Evolutionary conservation across 176 grass and related monocot species (phyloP), one percentile per base, ranked within the genome.

Genomic region (Rhynchospora tenuis): DNA sequence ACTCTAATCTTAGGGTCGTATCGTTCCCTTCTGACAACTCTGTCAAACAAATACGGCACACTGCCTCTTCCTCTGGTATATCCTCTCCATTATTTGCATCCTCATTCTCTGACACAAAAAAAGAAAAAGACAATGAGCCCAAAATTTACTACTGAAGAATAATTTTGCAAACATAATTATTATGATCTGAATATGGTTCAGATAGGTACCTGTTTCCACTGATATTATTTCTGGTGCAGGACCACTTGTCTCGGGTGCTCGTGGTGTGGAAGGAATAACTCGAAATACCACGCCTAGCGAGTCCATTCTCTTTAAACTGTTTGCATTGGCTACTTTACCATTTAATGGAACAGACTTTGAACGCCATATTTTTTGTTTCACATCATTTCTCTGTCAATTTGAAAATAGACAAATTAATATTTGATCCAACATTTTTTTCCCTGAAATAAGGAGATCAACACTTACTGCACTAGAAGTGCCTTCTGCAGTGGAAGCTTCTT

Each of bases 1-100:
- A 99, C 81, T 93, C 96, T 43, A 95, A 84, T 63, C 93, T 95
- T 31, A 99, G 77, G 1, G 83, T 82, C 17, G 79, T 88, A 61
- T 94, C 85, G 2, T 56, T 90, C 42, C 91, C 96, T 86, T 99
- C 96, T 1, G 89, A 89, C 14, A 95, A 82, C 86, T 95, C 93
- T 0, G 31, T 90, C 89, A 99, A 85, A 84, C 96, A 99, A 38
- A 99, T 99, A 83, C 93, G 89, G 84, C 96, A 99, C 73, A 95
- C 93, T 1, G 96, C 96, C 71, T 99, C 93, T 19, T 95, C 96
- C 84, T 99, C 96, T 7, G 89, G 68, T 24, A 99, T 95, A 82
- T 95, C 88, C 80, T 98, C 91, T 9, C 91, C 92, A 0, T 75
- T 77, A 52, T 80, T 91, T 76, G 44, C 86, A 14, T 59, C 84